Base-by-base conservation (phyloP, 2,329 filamentous ascomycete genomes). In the Fusarium annulatum region DNA sequence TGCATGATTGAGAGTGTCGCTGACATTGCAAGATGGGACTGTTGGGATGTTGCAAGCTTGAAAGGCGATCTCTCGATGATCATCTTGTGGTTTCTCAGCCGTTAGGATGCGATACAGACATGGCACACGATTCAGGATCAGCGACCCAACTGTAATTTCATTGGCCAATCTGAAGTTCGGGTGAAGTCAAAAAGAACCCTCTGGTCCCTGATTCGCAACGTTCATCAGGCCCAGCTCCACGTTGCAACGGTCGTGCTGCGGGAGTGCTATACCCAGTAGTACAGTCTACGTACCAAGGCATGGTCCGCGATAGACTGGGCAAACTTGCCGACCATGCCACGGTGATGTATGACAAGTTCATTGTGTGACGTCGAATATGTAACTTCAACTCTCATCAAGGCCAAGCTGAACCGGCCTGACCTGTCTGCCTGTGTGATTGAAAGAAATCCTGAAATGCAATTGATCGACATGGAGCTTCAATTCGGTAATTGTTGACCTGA, bases 271-370 rank as follows among this genome's bases (percentile, higher is more conserved):
- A 28, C 26, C 26, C 26, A 28, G 26, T 28, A 36, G 63, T 19
- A 58, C 51, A 26, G 51, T 18, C 28, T 53, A 36, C 23, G 51
- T 53, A 53, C 23, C 23, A 55, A 71, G 64, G 71, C 68, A 73
- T 58, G 55, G 61, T 69, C 58, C 55, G 57, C 38, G 58, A 61
- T 52, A 63, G 46, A 70, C 49, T 73, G 61, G 45, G 59, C 56
- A 64, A 75, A 57, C 41, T 62, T 58, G 62, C 51, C 41, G 58
- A 49, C 48, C 52, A 68, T 60, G 64, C 48, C 61, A 67, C 57
- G 51, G 64, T 61, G 51, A 72, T 77, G 75, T 71, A 76, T 75
- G 76, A 77, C 74, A 77, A 67, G 67, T 75, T 61, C 72, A 77
- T 76, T 78, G 66, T 78, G 74, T 62, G 63, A 77, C 70, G 61